Evolutionary conservation across 1,284 basidiomycete species (phyloP).

Genomic region (Phylloboletellus chloephorus): DNA sequence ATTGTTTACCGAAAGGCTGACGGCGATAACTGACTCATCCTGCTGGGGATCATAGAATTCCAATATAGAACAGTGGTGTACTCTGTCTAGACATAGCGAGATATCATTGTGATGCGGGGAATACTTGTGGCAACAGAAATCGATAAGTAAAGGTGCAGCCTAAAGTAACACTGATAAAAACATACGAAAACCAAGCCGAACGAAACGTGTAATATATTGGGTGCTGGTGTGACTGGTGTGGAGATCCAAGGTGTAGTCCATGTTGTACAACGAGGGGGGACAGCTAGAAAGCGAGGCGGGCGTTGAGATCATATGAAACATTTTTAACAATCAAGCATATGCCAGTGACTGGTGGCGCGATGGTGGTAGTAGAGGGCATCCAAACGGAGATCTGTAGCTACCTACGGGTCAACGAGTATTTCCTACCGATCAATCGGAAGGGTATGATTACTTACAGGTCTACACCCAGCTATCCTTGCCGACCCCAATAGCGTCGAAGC

Average conservation of each 20-base stretch:
- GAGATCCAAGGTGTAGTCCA: constrained; percentile 20
- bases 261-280: constrained; percentile 27
- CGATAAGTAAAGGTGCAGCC: constrained; percentile 27
- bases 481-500: constrained; percentile 66
- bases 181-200: constrained; percentile 21
- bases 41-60: constrained; percentile 6
- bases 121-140: constrained; percentile 31
- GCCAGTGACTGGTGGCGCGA: constrained; percentile 2
- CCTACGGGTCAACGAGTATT: constrained; percentile 18
- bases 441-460: constrained; percentile 23
- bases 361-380: constrained; percentile 1
- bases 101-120: constrained; percentile 29
- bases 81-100: constrained; percentile 28
- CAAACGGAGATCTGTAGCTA: constrained; percentile 4
- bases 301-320: constrained; percentile 12
- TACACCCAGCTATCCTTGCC: constrained; percentile 51
- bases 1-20: not conserved
- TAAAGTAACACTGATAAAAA: constrained; percentile 28
- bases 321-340: constrained; percentile 14
- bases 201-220: constrained; percentile 21
- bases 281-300: constrained; percentile 16
- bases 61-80: constrained; percentile 18
- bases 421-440: constrained; percentile 21
- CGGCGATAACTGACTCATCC: not conserved
- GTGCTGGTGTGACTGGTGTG: constrained; percentile 11